Conservation (phyloP, 2,329 filamentous ascomycete genomes). For the Plenodomus tracheiphilus region DNA sequence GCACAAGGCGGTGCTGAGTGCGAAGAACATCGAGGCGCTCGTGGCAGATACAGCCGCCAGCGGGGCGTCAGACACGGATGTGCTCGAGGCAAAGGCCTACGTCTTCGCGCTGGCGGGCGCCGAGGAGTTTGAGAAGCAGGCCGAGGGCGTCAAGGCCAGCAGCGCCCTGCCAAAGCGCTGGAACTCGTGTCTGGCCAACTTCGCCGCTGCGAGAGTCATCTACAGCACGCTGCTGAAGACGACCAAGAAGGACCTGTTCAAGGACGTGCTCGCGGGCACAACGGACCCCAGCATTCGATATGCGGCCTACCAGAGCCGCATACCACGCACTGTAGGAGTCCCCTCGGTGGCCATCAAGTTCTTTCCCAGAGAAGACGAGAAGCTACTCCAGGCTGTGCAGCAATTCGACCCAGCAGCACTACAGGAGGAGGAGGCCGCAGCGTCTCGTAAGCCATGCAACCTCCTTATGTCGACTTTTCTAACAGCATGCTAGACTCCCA, state of each 20-base stretch:
- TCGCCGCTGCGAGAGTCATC: slow-evolving; percentile 76
- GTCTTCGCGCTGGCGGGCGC: slow-evolving; percentile 74
- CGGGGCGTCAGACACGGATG: slow-evolving; percentile 68
- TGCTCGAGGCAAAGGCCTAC: slow-evolving; percentile 87
- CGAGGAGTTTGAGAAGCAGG: slow-evolving; percentile 80
- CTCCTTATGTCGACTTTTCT: background rate
- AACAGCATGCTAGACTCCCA: slow-evolving; percentile 52
- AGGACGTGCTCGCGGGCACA: slow-evolving; percentile 80
- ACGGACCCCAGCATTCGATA: slow-evolving; percentile 94
- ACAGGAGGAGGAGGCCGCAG: slow-evolving; percentile 54
- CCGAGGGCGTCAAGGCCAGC: slow-evolving; percentile 47
- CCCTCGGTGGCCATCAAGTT: slow-evolving; percentile 76
- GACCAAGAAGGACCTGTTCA: slow-evolving; percentile 76
- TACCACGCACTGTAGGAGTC: slow-evolving; percentile 82
- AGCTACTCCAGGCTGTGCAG: slow-evolving; percentile 69
- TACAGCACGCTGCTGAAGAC: slow-evolving; percentile 74
- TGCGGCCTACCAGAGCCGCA: slow-evolving; percentile 87
- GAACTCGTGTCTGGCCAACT: slow-evolving; percentile 75
- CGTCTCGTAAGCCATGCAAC: slow-evolving; percentile 46
- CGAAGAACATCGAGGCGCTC: slow-evolving; percentile 67
- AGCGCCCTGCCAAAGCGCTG: slow-evolving; percentile 60
- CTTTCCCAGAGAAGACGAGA: slow-evolving; percentile 68
- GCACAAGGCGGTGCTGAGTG: slow-evolving; percentile 74
- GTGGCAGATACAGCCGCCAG: slow-evolving; percentile 66
- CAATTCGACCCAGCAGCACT: slow-evolving; percentile 63